phyloP scores from a whole-genome alignment of 169 alveolate species.

The Amoebophrya sp. region DNA sequence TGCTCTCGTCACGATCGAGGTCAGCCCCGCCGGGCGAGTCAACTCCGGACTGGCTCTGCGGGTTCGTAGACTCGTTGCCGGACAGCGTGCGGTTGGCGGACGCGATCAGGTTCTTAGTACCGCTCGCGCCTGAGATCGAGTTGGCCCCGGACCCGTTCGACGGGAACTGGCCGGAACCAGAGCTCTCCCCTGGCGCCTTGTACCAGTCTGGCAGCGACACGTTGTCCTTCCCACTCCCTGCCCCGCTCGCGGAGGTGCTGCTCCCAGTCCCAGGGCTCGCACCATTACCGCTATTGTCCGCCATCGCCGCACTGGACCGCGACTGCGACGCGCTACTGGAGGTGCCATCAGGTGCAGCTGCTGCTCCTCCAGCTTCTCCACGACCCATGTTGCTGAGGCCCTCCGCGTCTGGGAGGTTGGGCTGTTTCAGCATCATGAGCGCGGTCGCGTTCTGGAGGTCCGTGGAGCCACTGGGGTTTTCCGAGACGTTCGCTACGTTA shows the following conservation, averaged over 20 bases:
- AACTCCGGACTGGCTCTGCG: not conserved
- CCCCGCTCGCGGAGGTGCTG: too few species aligned
- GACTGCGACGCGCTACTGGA: too few species aligned
- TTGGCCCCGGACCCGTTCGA: not conserved
- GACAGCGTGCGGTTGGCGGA: not conserved
- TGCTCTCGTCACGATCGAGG: too few species aligned
- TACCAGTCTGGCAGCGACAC: not conserved
- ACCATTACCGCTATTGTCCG: not conserved
- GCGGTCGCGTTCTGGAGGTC: too few species aligned
- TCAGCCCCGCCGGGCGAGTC: not conserved
- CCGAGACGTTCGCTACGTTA: too few species aligned
- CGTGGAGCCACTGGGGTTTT: too few species aligned
- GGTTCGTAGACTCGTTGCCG: not conserved
- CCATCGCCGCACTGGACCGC: not conserved
- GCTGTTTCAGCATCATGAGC: too few species aligned
- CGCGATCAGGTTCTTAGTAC: not conserved
- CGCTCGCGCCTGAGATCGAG: too few species aligned
- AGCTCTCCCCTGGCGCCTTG: not conserved
- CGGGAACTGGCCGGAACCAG: not conserved
- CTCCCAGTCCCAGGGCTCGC: too few species aligned
- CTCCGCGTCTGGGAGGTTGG: not conserved
- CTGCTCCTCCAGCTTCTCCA: too few species aligned
- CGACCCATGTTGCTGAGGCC: not conserved
- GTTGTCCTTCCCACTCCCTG: not conserved
- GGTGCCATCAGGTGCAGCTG: too few species aligned